A percentile compares a stretch with the other conserved stretches of the same genome.
These are phyloP conservation scores for Perkinsus marinus DNA, from an alignment of 169 alveolate genomes.

Conservation along the genomic window DNA sequence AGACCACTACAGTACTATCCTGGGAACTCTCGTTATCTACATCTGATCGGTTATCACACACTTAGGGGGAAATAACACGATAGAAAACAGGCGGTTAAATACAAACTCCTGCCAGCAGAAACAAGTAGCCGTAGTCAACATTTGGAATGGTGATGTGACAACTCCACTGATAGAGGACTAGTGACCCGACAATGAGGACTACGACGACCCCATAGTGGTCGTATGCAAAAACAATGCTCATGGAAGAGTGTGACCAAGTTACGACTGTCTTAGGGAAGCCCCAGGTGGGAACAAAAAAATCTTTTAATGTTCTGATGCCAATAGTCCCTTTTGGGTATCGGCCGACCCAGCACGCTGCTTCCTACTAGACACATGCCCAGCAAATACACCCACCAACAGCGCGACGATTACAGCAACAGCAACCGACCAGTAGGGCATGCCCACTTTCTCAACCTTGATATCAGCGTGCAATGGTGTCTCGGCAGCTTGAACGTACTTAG, in stretches of 20 bases:
- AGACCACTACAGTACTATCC: no score
- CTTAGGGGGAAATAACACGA: no score
- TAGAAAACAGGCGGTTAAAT: no score
- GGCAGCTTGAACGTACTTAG: background rate
- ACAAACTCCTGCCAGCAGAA: no score
- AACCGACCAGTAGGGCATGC: background rate
- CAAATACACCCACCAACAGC: background rate
- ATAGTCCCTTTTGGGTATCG: background rate
- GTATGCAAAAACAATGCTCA: no score
- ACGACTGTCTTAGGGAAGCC: background rate
- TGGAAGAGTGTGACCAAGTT: background rate
- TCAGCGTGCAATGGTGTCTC: background rate
- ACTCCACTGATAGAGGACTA: no score
- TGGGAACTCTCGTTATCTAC: no score
- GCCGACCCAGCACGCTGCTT: background rate
- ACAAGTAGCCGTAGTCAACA: no score
- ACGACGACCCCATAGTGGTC: no score
- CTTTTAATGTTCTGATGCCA: background rate
- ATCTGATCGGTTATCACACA: no score
- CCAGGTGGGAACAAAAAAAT: background rate
- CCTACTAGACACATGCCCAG: background rate
- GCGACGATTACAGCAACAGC: background rate
- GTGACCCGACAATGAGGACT: no score
- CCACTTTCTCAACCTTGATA: background rate
- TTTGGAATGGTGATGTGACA: no score